Evolutionary conservation across 768 basidiomycete genomes (phyloP), one percentile per base, ranked within the genome.

Genomic region (Trametes sanguinea): DNA sequence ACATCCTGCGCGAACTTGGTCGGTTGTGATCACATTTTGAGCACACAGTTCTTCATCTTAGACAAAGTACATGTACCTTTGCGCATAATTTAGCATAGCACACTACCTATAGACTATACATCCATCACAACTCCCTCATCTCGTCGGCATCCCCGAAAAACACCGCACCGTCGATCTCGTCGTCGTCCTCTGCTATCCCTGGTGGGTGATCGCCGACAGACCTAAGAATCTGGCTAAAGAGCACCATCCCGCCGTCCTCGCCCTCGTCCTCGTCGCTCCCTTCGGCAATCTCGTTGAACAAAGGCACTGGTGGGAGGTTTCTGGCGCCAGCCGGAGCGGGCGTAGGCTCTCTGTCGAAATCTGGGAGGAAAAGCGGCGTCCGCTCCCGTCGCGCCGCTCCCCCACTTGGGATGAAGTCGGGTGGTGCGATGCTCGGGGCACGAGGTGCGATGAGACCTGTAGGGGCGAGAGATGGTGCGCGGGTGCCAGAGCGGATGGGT

Each of bases 141-240:
- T 94, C 91, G 68, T 94, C 92, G 37, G 92, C 92, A 73, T 94
- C 92, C 10, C 88, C 91, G 64, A 91, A 89, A 44, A 92, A 83
- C 43, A 86, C 81, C 11, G 82, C 83, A 40, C 85, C 86, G 60
- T 91, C 90, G 68, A 88, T 82, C 45, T 89, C 90, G 45, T 92
- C 89, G 32, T 89, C 89, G 56, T 92, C 89, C 27, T 88, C 85
- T 9, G 77, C 80, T n/a, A 80, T 81, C 1, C 83, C 83, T n/a
- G 82, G 78, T 56, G 81, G 78, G 64, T 80, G 76, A 47, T 84
- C 83, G 14, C 85, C 85, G 13, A 80, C 78, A 42, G 81, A 76
- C 63, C 83, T 83, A 51, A 94, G 77, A 30, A 83, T 77, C 68
- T 93, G 91, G 68, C 89, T 93, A 69, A 93, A 90, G 51, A 80